Conservation (phyloP, 2,329 filamentous ascomycete species). For the Gnomoniopsis smithogilvyi region DNA sequence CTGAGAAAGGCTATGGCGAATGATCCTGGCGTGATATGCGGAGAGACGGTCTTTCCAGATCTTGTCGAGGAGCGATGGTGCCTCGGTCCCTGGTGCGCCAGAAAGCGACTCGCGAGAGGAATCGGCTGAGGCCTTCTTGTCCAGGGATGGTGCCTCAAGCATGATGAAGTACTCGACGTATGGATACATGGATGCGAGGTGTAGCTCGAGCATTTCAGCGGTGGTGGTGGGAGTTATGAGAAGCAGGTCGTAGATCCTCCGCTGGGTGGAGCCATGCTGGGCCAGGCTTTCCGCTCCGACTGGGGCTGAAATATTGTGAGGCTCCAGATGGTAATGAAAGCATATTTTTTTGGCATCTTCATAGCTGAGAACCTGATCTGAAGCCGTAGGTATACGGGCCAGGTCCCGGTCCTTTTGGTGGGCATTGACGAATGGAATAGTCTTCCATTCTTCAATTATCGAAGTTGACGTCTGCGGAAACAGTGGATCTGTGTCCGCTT, state of each 20-base stretch:
- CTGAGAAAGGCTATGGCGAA: conserved; percentile 33
- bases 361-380: not conserved
- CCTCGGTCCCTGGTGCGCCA: conserved; percentile 32
- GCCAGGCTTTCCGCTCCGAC: not conserved
- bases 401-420: not conserved
- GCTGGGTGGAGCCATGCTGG: conserved; percentile 32
- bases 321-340: conserved; percentile 9
- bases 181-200: conserved; percentile 25
- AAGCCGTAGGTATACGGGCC: not conserved
- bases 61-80: conserved; percentile 32
- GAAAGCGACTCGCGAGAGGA: not conserved
- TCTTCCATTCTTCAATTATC: not conserved
- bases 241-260: conserved; percentile 21
- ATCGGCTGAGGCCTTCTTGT: not conserved
- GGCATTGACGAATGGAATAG: not conserved
- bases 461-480: not conserved
- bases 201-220: conserved; percentile 19
- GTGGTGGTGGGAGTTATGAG: conserved; percentile 19
- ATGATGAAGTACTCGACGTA: conserved; percentile 42
- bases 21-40: conserved; percentile 36
- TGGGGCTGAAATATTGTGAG: conserved; percentile 1
- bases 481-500: not conserved
- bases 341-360: conserved; percentile 5
- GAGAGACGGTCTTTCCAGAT: conserved; percentile 32
- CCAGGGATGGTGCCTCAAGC: conserved; percentile 29